Conservation (phyloP, 148 eudicot species). For the Salicornia ramosissima region DNA sequence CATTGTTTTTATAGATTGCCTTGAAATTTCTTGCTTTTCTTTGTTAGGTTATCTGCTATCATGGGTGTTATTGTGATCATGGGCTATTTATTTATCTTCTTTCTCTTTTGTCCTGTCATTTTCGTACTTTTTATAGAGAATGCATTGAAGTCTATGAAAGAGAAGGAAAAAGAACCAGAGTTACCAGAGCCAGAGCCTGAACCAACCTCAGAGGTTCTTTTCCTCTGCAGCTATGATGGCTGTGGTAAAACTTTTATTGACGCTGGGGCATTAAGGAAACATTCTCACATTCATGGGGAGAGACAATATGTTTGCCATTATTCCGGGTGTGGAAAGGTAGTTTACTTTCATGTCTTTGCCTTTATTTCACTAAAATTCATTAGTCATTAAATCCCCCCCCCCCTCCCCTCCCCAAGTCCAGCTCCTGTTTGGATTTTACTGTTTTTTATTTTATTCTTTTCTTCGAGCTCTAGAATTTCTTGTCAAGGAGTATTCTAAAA, state of each 20-base stretch:
- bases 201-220: slow-evolving; percentile 97
- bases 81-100: background rate
- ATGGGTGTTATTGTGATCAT: no score
- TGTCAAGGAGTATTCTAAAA: background rate
- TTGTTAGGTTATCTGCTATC: no score
- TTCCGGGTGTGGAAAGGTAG: slow-evolving; percentile 85
- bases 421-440: background rate
- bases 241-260: slow-evolving; percentile 98
- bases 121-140: slow-evolving; percentile 34
- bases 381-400: background rate
- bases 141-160: slow-evolving; percentile 62
- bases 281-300: slow-evolving; percentile 95
- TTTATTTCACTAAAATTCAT: background rate
- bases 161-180: slow-evolving; percentile 59
- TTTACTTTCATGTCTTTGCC: slow-evolving; percentile 1
- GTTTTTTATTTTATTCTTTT: no score
- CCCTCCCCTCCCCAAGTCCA: no score
- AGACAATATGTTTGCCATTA: slow-evolving; percentile 84
- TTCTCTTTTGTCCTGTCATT: background rate
- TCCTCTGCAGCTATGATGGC: slow-evolving; percentile 91
- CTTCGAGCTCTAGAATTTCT: background rate
- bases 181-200: slow-evolving; percentile 79
- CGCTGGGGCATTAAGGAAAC: slow-evolving; percentile 93
- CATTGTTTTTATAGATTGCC: no score
- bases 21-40: no score